Evolutionary conservation across 1,284 basidiomycete genomes (phyloP).

Genomic region (Rhodotorula sp.): DNA sequence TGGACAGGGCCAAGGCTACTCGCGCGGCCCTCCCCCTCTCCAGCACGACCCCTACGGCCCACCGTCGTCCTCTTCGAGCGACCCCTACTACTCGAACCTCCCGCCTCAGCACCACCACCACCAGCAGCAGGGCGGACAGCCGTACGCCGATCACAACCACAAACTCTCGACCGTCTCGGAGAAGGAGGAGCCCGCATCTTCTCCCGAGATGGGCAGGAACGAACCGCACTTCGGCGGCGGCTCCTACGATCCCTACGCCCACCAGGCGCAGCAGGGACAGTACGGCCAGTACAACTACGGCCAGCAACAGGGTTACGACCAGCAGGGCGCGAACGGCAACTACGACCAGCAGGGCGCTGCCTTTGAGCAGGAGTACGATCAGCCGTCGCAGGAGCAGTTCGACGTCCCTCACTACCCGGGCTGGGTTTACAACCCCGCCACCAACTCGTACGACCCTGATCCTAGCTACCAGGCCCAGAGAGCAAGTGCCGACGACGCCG

Average conservation of each 20-base stretch:
- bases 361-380: not conserved
- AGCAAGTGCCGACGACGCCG: not conserved
- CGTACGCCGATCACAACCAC: conserved; percentile 6
- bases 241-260: conserved; percentile 15
- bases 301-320: conserved; percentile 8
- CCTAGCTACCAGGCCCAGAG: conserved; percentile 18
- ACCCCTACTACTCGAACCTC: not conserved
- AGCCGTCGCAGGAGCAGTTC: conserved; percentile 5
- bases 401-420: conserved; percentile 39
- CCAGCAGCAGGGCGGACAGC: not conserved
- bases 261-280: conserved; percentile 12
- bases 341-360: not conserved
- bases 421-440: conserved; percentile 34
- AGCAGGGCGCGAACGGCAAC: not conserved
- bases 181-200: conserved; percentile 32
- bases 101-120: not conserved
- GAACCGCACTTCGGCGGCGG: conserved; percentile 2
- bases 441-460: conserved; percentile 38
- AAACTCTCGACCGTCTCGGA: conserved; percentile 35
- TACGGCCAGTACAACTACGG: conserved; percentile 14
- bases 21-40: not conserved
- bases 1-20: conserved; percentile 10
- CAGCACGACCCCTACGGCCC: not conserved
- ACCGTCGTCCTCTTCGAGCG: too few relatives aligned
- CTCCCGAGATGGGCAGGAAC: conserved; percentile 31